Percentiles rank a stretch among this genome's conserved stretches.
Conservation (phyloP, 495 filamentous ascomycete species). For the Gamarada debralockiae region DNA sequence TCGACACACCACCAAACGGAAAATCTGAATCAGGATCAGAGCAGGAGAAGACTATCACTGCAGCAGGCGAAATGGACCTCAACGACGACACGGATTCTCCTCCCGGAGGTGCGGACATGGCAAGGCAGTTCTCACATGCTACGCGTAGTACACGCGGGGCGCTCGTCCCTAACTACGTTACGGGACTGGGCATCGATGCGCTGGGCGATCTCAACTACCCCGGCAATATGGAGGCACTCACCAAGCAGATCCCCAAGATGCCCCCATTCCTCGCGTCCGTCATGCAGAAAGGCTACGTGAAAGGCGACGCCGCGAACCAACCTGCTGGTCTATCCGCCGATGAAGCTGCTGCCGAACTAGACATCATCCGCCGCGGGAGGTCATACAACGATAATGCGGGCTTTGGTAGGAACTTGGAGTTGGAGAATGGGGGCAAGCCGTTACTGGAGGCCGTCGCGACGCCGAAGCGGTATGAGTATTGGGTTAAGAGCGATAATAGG, state of each 20-base stretch:
- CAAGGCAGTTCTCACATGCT: constrained; percentile 66
- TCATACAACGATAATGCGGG: constrained; percentile 40
- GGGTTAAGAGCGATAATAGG: constrained; percentile 5
- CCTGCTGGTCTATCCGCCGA: constrained; percentile 45
- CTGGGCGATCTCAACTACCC: constrained; percentile 61
- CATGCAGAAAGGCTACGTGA: constrained; percentile 38
- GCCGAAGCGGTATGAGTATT: not conserved
- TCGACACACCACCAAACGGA: constrained; percentile 24
- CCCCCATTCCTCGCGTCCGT: constrained; percentile 55
- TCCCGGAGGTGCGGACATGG: constrained; percentile 61
- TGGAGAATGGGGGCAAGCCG: constrained; percentile 9
- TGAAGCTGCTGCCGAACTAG: constrained; percentile 56
- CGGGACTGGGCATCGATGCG: constrained; percentile 59
- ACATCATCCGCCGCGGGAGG: constrained; percentile 46
- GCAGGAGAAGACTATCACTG: constrained; percentile 49
- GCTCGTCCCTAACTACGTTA: constrained; percentile 40
- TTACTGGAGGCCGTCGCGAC: constrained; percentile 5
- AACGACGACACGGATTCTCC: constrained; percentile 34
- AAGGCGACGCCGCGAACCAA: constrained; percentile 35
- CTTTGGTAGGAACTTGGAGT: constrained; percentile 16
- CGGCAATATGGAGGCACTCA: constrained; percentile 45
- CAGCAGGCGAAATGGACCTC: constrained; percentile 40
- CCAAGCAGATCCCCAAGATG: constrained; percentile 45
- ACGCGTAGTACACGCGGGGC: constrained; percentile 65
- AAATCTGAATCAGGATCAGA: constrained; percentile 39